Conservation (phyloP, 768 basidiomycete species). For the Podaxis sp. region DNA sequence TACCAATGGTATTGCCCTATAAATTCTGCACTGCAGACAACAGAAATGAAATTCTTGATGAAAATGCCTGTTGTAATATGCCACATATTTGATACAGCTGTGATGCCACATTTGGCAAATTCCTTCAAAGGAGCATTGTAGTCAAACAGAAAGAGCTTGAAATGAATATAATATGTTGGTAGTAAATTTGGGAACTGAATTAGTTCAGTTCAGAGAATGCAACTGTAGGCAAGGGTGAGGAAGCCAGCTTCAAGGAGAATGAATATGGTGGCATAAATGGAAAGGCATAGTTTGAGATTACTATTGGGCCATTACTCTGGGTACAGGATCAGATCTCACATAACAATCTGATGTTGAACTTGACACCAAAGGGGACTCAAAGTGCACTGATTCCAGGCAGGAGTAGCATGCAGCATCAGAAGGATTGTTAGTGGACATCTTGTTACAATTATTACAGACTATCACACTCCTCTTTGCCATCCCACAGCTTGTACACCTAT, state of each 20-base stretch:
- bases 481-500: no score
- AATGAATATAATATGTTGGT: not conserved
- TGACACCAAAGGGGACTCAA: no score
- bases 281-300: not conserved
- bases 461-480: no score
- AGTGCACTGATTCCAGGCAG: no score
- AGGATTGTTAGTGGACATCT: no score
- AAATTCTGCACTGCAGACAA: conserved; percentile 1
- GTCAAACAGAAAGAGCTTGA: not conserved
- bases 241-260: not conserved
- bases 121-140: not conserved
- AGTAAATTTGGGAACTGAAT: not conserved
- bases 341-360: no score
- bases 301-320: no score
- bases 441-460: no score
- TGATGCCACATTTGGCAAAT: not conserved
- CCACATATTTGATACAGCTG: not conserved
- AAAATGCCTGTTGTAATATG: not conserved
- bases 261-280: not conserved
- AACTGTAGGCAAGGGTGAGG: not conserved
- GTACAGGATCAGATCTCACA: no score
- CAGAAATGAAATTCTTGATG: not conserved
- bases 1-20: not conserved
- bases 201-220: not conserved
- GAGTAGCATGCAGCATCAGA: no score